These are phyloP conservation scores for Scedosporium aurantiacum DNA, from an alignment of 2,329 filamentous ascomycete species.

Conservation along the genomic window DNA sequence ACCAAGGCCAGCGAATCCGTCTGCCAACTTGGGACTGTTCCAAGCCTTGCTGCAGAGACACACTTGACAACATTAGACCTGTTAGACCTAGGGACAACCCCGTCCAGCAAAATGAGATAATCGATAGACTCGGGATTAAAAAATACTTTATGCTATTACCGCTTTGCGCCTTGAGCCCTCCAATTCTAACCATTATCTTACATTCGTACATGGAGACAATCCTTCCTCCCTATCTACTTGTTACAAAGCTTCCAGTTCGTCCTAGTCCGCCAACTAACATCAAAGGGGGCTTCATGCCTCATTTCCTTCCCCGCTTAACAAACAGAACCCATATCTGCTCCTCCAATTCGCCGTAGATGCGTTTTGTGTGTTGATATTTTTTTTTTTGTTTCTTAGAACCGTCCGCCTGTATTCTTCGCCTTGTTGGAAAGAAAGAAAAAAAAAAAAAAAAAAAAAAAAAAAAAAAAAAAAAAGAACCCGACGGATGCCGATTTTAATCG, in stretches of 20 bases:
- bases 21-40: too few relatives aligned
- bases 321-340: too few relatives aligned
- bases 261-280: background rate
- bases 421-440: too few relatives aligned
- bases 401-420: background rate
- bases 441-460: too few relatives aligned
- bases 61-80: too few relatives aligned
- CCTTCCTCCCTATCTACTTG: background rate
- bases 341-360: background rate
- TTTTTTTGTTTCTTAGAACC: background rate
- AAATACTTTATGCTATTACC: conserved; percentile 10
- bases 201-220: background rate
- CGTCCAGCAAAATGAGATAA: background rate
- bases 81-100: too few relatives aligned
- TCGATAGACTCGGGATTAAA: background rate
- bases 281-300: background rate
- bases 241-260: background rate
- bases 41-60: too few relatives aligned
- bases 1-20: too few relatives aligned
- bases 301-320: too few relatives aligned
- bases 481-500: background rate
- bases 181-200: background rate
- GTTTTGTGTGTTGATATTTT: background rate
- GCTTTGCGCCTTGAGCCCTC: background rate
- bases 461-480: too few relatives aligned